Base-by-base conservation (phyloP, 495 filamentous ascomycete genomes). In the Recurvomyces mirabilis region DNA sequence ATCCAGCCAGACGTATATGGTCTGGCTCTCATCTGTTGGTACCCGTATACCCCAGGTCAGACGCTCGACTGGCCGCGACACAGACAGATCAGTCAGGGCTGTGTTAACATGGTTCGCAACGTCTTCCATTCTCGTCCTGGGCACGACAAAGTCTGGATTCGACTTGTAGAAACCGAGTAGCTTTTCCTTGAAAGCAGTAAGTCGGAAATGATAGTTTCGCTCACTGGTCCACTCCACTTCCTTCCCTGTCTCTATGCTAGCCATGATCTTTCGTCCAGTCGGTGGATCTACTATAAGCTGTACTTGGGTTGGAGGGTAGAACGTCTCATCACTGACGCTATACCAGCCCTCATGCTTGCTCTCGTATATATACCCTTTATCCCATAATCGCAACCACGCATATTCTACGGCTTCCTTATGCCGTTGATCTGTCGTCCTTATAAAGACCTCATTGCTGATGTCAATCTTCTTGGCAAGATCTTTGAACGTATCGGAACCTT, bases 1-100 rank as follows among this genome's bases (percentile, higher is more conserved):
- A 64, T 96, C 93, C 3, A 98, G 71, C 91, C 91, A 98, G 26
- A 96, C 93, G 59, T 96, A 98, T 49, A 98, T 89, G 2, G 88
- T 95, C 63, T 96, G 93, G 14, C 65, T 74, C 1, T 74, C 64
- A 56, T 96, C 91, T 38, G 76, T 76, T 5, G 91, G 91, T 26
- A 94, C 89, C 5, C 73, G 79, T 41, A 98, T 89, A 2, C 93
- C 91, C 91, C 91, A 98, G 18, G 60, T 74, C 19, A 96, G 63
- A 25, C 91, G 72, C 40, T 82, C 74, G 12, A 69, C 61, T 0
- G 91, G 93, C 23, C 93, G 71, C 0, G 93, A 96, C 19, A 98
- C 74, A 4, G 86, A 93, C 10, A 98, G 70, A 63, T 98, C 93
- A 52, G 78, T 70, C 5, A 98, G 69, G 2, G 82, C 78, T 24